A percentile compares a stretch with the other conserved stretches of the same genome.
phyloP scores from a whole-genome alignment of 1,139 yeast genomes.

The Chernovozyma aurita region DNA sequence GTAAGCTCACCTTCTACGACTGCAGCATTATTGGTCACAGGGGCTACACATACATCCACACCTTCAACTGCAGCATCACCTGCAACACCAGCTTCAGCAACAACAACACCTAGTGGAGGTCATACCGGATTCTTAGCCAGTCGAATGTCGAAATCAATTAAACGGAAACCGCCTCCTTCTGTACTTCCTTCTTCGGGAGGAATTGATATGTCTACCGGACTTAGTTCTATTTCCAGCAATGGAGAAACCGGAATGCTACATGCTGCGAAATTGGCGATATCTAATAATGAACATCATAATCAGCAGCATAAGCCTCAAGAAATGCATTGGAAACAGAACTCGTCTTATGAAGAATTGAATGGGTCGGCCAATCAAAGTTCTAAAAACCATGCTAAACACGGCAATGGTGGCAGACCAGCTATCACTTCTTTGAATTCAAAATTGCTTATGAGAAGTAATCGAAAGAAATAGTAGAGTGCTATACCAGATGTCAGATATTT shows the following conservation, averaged over 20 bases:
- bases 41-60: neutral
- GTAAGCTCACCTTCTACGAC: too few species aligned
- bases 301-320: neutral
- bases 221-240: constrained; percentile 16
- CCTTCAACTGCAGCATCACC: too few species aligned
- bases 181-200: constrained; percentile 19
- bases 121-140: neutral
- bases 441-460: constrained; percentile 38
- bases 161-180: constrained; percentile 38
- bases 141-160: constrained; percentile 12
- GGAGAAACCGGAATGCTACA: constrained; percentile 29
- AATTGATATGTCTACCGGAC: constrained; percentile 33
- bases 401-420: constrained; percentile 11
- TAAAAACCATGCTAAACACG: neutral
- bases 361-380: neutral
- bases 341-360: neutral
- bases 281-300: constrained; percentile 20
- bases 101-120: neutral
- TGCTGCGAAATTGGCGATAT: constrained; percentile 46
- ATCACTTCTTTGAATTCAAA: constrained; percentile 41
- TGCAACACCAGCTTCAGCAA: too few species aligned
- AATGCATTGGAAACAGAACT: neutral
- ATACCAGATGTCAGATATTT: too few species aligned
- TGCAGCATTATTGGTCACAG: too few species aligned
- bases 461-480: constrained; percentile 16